Percentiles rank a stretch among this genome's conserved stretches.
Conservation (phyloP, 2,329 filamentous ascomycete genomes). For the Eutypella sp. region DNA sequence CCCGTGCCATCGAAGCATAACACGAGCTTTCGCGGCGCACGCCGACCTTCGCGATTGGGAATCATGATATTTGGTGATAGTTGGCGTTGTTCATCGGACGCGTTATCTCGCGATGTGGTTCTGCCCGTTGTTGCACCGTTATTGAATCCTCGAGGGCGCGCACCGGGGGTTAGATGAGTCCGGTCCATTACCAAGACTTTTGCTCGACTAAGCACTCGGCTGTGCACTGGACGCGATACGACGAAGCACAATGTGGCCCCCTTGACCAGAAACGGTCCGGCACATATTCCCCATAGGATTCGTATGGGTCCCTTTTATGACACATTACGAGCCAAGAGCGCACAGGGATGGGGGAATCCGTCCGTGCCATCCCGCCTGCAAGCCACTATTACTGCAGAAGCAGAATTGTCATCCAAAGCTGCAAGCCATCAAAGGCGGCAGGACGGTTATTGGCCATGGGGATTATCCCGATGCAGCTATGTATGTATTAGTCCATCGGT, state of each 20-base stretch:
- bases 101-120: constrained; percentile 8
- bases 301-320: background rate
- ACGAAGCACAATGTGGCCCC: background rate
- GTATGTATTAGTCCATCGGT: too few relatives aligned
- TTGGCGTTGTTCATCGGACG: constrained; percentile 2
- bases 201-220: background rate
- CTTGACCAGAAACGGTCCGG: background rate
- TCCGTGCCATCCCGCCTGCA: too few relatives aligned
- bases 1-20: constrained; percentile 61
- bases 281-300: background rate
- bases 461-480: too few relatives aligned
- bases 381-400: background rate
- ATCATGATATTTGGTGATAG: constrained; percentile 12
- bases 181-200: constrained; percentile 11
- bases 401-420: background rate
- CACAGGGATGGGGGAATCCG: background rate
- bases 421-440: background rate
- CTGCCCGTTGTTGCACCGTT: constrained; percentile 8
- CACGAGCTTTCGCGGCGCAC: constrained; percentile 42
- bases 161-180: constrained; percentile 16
- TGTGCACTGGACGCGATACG: background rate
- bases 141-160: constrained; percentile 2
- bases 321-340: background rate
- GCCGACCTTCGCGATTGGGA: constrained; percentile 10
- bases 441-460: too few relatives aligned